A percentile compares a stretch with the other conserved stretches of the same genome.
These are phyloP conservation scores for Angomonas ambiguus DNA, from an alignment of 208 protist genomes.

Conservation along the genomic window DNA sequence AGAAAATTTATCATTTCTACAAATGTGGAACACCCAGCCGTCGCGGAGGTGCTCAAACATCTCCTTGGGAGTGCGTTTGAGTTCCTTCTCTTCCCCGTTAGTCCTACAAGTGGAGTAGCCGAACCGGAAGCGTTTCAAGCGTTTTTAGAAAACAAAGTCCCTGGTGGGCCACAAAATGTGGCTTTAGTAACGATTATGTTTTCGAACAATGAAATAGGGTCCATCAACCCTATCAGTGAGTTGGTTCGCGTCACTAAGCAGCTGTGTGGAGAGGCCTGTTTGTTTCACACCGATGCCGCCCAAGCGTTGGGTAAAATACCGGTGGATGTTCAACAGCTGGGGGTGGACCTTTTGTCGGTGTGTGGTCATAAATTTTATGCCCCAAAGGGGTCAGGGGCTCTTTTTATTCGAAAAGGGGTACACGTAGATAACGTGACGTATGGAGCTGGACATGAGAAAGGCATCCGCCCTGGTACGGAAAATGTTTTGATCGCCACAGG, in stretches of 20 bases:
- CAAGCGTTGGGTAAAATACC: conserved; percentile 97
- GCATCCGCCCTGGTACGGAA: conserved; percentile 80
- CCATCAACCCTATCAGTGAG: conserved; percentile 87
- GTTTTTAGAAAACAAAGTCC: conserved; percentile 20
- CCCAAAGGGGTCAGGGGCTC: conserved; percentile 88
- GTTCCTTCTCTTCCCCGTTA: conserved; percentile 36
- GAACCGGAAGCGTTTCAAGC: conserved; percentile 23
- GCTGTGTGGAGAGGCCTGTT: conserved; percentile 45
- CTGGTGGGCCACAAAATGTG: conserved; percentile 34
- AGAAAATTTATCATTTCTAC: conserved; percentile 66
- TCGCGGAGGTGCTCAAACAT: conserved; percentile 72
- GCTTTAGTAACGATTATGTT: conserved; percentile 93
- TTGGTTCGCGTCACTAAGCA: conserved; percentile 64
- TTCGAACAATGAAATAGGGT: conserved; percentile 95
- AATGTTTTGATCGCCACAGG: conserved; percentile 74
- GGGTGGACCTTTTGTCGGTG: conserved; percentile 95
- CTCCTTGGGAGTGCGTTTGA: conserved; percentile 20
- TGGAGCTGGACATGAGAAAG: conserved; percentile 80
- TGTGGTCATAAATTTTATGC: conserved; percentile 98
- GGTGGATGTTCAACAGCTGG: conserved; percentile 89
- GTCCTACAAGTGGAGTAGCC: conserved; percentile 31
- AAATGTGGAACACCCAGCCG: conserved; percentile 83
- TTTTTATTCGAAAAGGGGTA: conserved; percentile 68
- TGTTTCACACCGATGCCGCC: conserved; percentile 94
- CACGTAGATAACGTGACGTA: conserved; percentile 55